Conservation (phyloP, 768 basidiomycete species). For the Mycena haematopus region DNA sequence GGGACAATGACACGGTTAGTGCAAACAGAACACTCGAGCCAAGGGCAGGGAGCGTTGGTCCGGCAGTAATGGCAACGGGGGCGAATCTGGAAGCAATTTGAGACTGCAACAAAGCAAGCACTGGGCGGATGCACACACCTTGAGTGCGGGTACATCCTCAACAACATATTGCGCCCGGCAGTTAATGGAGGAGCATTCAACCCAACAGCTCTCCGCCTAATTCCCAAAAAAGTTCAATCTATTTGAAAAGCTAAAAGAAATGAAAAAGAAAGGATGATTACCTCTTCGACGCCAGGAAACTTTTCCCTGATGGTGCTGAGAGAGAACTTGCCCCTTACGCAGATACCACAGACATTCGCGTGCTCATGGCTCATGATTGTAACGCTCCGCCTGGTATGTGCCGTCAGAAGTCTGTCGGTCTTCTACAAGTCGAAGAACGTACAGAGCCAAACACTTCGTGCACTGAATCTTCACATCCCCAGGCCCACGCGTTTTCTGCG, state of each 20-base stretch:
- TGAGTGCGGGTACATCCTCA: constrained; percentile 25
- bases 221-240: neutral
- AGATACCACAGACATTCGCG: constrained; percentile 30
- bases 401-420: neutral
- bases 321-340: constrained; percentile 15
- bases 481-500: constrained; percentile 34
- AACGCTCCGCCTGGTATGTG: constrained; percentile 29
- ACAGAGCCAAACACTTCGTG: constrained; percentile 30
- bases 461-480: constrained; percentile 35
- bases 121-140: neutral
- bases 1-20: constrained; percentile 36
- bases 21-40: constrained; percentile 34
- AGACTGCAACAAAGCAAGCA: neutral
- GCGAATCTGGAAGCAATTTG: constrained; percentile 27
- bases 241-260: no score
- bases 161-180: constrained; percentile 37
- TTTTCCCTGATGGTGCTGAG: neutral
- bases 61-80: constrained; percentile 38
- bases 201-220: constrained; percentile 36
- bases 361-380: constrained; percentile 34
- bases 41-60: constrained; percentile 30
- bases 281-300: constrained; percentile 24
- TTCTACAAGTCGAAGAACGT: neutral
- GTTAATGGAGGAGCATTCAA: constrained; percentile 32
- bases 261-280: neutral